phyloP scores from a whole-genome alignment of 1,284 basidiomycete species.

The Ustilago tritici region DNA sequence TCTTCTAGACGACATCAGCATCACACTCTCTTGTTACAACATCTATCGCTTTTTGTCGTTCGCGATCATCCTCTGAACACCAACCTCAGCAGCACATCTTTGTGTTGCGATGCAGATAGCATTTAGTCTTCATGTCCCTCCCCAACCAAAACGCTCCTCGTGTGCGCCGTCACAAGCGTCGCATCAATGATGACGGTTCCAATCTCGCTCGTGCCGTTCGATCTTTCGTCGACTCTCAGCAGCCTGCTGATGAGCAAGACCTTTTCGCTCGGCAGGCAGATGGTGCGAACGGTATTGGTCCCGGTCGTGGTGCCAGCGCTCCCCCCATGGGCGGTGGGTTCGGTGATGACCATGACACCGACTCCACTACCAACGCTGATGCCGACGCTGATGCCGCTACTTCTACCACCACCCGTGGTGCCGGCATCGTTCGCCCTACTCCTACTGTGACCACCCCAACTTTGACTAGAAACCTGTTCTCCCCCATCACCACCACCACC shows the following conservation, averaged over 20 bases:
- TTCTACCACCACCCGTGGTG: conserved; percentile 20
- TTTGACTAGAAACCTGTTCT: conserved; percentile 19
- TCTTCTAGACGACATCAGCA: neutral
- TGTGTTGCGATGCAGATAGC: neutral
- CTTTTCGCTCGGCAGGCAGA: conserved; percentile 41
- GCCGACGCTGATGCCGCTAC: conserved; percentile 9
- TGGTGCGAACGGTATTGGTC: conserved; percentile 25
- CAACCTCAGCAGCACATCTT: conserved; percentile 6
- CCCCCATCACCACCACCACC: conserved; percentile 17
- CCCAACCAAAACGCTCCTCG: conserved; percentile 37
- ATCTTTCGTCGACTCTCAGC: conserved; percentile 23
- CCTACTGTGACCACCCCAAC: conserved; percentile 22
- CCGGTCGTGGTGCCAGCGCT: conserved; percentile 13
- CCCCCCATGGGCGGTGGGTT: conserved; percentile 25
- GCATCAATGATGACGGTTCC: conserved; percentile 49
- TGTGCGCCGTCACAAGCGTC: conserved; percentile 56
- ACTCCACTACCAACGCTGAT: conserved; percentile 3
- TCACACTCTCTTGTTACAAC: conserved; percentile 17
- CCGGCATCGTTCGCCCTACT: conserved; percentile 14
- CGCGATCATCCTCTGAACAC: neutral
- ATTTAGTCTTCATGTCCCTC: conserved; percentile 15
- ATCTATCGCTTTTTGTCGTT: neutral
- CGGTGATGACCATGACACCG: neutral
- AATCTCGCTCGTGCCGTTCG: conserved; percentile 37
- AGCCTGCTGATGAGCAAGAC: neutral